Conservation (phyloP, 2,329 filamentous ascomycete genomes). For the Paracamarosporium sp. region DNA sequence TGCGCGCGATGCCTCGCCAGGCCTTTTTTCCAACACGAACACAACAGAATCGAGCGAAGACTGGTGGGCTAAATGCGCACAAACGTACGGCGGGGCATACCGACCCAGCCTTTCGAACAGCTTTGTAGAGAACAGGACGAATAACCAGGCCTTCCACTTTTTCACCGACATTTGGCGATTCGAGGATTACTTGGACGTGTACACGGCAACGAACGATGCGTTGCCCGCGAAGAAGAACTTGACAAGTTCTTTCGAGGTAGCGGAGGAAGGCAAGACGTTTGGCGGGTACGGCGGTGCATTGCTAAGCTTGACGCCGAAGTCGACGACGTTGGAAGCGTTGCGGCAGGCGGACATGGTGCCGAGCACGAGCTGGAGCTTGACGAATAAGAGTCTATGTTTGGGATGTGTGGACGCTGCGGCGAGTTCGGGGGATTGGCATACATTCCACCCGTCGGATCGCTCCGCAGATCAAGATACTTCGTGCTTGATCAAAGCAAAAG, state of each 20-base stretch:
- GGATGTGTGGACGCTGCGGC: constrained; percentile 17
- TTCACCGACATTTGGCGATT: constrained; percentile 19
- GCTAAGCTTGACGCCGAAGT: constrained; percentile 20
- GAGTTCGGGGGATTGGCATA: constrained; percentile 13
- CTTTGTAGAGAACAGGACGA: constrained; percentile 14
- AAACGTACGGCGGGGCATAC: constrained; percentile 22
- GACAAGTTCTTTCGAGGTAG: constrained; percentile 13
- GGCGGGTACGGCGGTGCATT: constrained; percentile 14
- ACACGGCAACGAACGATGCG: constrained; percentile 5
- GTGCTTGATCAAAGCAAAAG: constrained; percentile 19
- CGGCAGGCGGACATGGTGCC: constrained; percentile 11
- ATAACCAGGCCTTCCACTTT: constrained; percentile 16
- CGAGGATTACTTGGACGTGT: constrained; percentile 17
- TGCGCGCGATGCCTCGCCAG: not conserved
- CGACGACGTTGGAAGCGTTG: constrained; percentile 13
- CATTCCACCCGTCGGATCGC: constrained; percentile 17
- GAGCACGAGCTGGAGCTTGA: constrained; percentile 21
- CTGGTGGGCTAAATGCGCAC: constrained; percentile 13
- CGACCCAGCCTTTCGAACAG: constrained; percentile 11
- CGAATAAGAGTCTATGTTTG: constrained; percentile 18
- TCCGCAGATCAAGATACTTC: constrained; percentile 11
- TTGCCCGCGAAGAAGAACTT: constrained; percentile 13
- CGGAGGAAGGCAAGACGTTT: constrained; percentile 16
- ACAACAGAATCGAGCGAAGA: constrained; percentile 2
- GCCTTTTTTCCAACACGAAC: not conserved